Conservation (phyloP, 768 basidiomycete genomes). For the Ramaria sp. region DNA sequence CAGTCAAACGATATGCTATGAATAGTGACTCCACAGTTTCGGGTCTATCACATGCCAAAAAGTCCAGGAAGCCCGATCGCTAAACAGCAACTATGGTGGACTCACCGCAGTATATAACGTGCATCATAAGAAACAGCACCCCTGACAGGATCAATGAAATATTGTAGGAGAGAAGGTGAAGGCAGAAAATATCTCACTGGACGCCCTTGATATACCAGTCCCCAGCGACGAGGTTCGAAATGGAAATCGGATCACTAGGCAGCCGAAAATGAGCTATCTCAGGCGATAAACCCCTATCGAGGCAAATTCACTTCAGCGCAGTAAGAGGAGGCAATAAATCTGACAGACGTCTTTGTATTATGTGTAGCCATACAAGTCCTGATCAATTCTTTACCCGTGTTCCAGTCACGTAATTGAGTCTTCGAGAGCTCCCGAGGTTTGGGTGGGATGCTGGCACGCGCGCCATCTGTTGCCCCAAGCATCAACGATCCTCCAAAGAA, state of each 20-base stretch:
- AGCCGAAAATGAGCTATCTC: slow-evolving; percentile 84
- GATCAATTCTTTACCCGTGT: slow-evolving; percentile 67
- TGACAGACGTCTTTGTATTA: slow-evolving; percentile 65
- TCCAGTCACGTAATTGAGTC: slow-evolving; percentile 66
- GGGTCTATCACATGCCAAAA: slow-evolving; percentile 37
- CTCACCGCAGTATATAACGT: slow-evolving; percentile 80
- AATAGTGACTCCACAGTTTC: slow-evolving; percentile 95
- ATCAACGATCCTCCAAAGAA: slow-evolving; percentile 90
- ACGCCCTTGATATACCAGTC: slow-evolving; percentile 92
- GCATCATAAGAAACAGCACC: slow-evolving; percentile 54
- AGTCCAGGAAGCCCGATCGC: not conserved
- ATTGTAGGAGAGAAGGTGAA: not conserved
- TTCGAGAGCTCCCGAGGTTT: slow-evolving; percentile 47
- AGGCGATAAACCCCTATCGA: slow-evolving; percentile 64
- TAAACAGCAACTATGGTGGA: not conserved
- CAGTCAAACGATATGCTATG: slow-evolving; percentile 83
- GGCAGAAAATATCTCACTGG: slow-evolving; percentile 11
- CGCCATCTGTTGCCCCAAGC: slow-evolving; percentile 73
- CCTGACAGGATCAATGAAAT: slow-evolving; percentile 11
- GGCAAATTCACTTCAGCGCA: not conserved
- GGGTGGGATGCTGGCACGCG: slow-evolving; percentile 61
- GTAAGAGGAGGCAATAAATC: not conserved
- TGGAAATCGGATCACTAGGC: slow-evolving; percentile 41
- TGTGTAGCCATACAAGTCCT: slow-evolving; percentile 85
- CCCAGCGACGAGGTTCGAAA: slow-evolving; percentile 29